These are phyloP conservation scores for Flaveria trinervia DNA, from an alignment of 129 eudicot species.

Conservation along the genomic window DNA sequence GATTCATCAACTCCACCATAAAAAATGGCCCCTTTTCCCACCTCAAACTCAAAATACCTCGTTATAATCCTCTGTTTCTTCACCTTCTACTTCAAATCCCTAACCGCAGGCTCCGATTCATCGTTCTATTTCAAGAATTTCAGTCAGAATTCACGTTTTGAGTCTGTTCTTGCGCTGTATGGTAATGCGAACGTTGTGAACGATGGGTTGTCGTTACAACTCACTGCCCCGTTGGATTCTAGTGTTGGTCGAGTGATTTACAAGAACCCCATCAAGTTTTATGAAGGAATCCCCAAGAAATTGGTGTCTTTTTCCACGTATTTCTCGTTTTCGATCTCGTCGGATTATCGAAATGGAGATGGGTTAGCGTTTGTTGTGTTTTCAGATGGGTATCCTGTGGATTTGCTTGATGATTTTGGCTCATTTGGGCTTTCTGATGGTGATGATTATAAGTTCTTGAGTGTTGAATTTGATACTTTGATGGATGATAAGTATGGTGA, in stretches of 20 bases:
- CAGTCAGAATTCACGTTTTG: conserved; percentile 44
- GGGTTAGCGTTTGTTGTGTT: conserved; percentile 66
- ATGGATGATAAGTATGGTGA: conserved; percentile 6
- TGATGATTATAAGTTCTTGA: conserved; percentile 39
- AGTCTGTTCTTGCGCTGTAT: conserved; percentile 49
- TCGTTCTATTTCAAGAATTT: conserved; percentile 55
- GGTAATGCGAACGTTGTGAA: conserved; percentile 63
- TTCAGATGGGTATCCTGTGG: conserved; percentile 46
- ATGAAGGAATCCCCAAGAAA: conserved; percentile 45
- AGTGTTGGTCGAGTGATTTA: conserved; percentile 64
- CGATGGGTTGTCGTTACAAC: conserved; percentile 45
- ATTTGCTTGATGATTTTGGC: conserved; percentile 45
- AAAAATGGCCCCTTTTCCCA: conserved; percentile 45
- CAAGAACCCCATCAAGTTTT: conserved; percentile 58
- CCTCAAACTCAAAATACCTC: conserved; percentile 51
- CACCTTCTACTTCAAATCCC: conserved; percentile 42
- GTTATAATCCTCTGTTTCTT: conserved; percentile 33
- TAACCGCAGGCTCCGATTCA: conserved; percentile 42
- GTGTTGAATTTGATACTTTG: conserved; percentile 54
- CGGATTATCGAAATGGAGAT: conserved; percentile 39
- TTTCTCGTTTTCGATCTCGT: conserved; percentile 52
- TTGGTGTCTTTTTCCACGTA: conserved; percentile 61
- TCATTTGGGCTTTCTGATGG: conserved; percentile 51
- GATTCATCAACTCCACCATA: conserved; percentile 15
- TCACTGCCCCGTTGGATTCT: conserved; percentile 44